Conservation (phyloP, 345 rosid genomes). For the Turnera subulata region DNA sequence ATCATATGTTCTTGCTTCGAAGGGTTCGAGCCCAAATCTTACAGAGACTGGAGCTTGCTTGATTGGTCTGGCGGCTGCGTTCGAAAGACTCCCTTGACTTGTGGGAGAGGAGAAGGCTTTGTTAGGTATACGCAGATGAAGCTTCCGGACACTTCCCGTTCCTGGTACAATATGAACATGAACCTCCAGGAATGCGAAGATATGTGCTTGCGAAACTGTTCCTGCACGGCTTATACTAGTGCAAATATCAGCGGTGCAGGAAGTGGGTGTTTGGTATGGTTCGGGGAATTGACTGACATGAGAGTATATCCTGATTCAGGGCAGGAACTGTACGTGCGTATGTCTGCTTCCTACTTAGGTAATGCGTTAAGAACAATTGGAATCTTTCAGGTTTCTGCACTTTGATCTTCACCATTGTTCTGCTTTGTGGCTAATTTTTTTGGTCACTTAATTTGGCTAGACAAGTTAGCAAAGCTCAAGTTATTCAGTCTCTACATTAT, state of each 20-base stretch:
- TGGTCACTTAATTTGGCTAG: too few relatives aligned
- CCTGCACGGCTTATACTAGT: slow-evolving; percentile 5
- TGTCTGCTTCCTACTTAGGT: slow-evolving; percentile 6
- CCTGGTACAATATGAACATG: slow-evolving; percentile 6
- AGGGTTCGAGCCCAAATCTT: slow-evolving; percentile 1
- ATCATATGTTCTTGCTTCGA: slow-evolving; percentile 13
- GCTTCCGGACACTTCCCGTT: background rate
- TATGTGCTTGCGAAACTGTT: background rate
- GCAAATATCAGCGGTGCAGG: slow-evolving; percentile 4
- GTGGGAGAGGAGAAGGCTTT: background rate
- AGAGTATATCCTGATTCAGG: background rate
- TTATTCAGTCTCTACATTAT: too few relatives aligned
- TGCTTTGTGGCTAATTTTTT: too few relatives aligned
- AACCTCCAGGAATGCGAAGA: background rate
- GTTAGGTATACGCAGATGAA: background rate
- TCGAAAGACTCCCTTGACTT: background rate
- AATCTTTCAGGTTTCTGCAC: too few relatives aligned
- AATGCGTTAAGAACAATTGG: too few relatives aligned
- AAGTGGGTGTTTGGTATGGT: slow-evolving; percentile 18
- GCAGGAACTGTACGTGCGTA: slow-evolving; percentile 9
- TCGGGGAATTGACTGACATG: slow-evolving; percentile 12
- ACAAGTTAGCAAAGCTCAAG: too few relatives aligned
- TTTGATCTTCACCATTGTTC: too few relatives aligned
- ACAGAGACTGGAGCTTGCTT: background rate
- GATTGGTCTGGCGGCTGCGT: too few relatives aligned